Evolutionary conservation across 176 grass and related monocot species (phyloP), one percentile per base, ranked within the genome.

Genomic region (Oryza rufipogon): DNA sequence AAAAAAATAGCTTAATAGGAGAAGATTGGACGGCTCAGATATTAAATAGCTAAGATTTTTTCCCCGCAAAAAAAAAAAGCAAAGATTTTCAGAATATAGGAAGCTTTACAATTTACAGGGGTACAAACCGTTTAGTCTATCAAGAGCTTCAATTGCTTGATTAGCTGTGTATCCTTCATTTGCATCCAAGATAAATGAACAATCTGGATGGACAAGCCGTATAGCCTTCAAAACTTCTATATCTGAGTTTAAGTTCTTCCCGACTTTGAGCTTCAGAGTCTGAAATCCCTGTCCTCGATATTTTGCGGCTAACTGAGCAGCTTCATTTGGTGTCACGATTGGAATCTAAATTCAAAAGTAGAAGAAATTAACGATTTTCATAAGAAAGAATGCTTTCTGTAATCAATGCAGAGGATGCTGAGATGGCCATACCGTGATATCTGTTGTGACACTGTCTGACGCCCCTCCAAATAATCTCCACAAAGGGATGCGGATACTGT

Each of bases 401-500:
- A 33, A 3, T 17, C 16, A 9, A 20, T 64, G 36, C 26, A 49
- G 34, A 41, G 26, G 30, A 75, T 47, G 54, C 7, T 79, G 28
- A 48, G 25, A 64, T 32, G n/a, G 49, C 3, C 47, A 16, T 90
- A 99, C 96, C 73, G 96, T 99, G 56, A 96, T 96, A 88, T 99
- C 96, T 8, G 96, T 99, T 0, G 91, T 99, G 14, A 99, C 47
- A 49, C 67, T 82, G 90, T 89, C 69, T 17, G 96, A 99, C 74
- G 84, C 86, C 75, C 91, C 96, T 7, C 96, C 96, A 68, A 99
- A 99, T 77, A 99, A 91, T 87, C 91, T 94, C 96, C 96, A 94
- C 4, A 99, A 66, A 45, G 96, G 96, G 64, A 96, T 96, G 79
- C 84, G 68, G 73, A 99, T 86, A 85, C 91, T 94, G 81, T 96